Conservation (phyloP, 495 filamentous ascomycete genomes). For the Penicillium ochrochloron region DNA sequence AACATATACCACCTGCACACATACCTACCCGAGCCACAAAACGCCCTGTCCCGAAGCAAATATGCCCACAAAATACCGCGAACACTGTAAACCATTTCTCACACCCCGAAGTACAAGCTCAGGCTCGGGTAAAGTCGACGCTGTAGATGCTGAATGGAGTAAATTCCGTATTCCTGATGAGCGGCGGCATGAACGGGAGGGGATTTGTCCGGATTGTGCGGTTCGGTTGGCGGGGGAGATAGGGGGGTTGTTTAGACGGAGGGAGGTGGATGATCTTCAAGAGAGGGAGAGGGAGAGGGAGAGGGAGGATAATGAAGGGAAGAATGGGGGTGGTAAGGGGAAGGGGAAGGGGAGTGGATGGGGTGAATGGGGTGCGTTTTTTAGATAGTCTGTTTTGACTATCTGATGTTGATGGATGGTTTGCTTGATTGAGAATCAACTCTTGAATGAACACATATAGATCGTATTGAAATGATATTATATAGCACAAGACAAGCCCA, state of each 20-base stretch:
- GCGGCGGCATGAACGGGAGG: background rate
- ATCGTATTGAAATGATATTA: constrained; percentile 30
- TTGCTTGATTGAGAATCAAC: no score
- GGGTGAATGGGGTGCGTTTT: background rate
- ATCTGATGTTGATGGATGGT: no score
- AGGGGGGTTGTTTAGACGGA: background rate
- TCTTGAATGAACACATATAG: background rate
- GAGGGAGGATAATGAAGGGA: background rate
- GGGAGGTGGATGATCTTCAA: background rate
- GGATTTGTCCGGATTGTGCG: constrained; percentile 11
- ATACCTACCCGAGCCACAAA: constrained; percentile 4
- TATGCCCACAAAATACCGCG: background rate
- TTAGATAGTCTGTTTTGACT: background rate
- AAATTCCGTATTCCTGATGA: background rate
- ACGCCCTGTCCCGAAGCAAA: background rate
- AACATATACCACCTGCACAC: background rate
- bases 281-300: background rate
- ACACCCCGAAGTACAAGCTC: no score
- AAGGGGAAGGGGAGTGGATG: background rate
- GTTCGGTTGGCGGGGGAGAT: background rate
- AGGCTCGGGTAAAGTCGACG: no score
- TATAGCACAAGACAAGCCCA: constrained; percentile 30
- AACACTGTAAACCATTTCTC: background rate
- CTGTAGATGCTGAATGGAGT: background rate
- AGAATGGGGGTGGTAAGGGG: background rate